Percentiles rank a stretch among this genome's conserved stretches.
phyloP scores from a whole-genome alignment of 179 eudicot genomes.

The Camellia oleifera region DNA sequence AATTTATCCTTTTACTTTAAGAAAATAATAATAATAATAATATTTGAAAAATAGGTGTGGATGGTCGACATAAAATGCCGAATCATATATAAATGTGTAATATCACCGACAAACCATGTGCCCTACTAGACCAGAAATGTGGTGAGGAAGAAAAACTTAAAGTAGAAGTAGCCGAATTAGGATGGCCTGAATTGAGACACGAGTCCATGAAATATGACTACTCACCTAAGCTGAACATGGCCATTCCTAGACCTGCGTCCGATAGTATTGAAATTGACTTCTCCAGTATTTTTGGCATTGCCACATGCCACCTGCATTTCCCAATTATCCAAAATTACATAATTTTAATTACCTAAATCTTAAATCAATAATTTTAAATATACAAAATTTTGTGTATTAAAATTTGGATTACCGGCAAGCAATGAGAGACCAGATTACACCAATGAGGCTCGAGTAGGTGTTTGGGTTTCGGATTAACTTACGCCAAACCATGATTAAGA shows the following conservation, averaged over 20 bases:
- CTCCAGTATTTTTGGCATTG: constrained; percentile 30
- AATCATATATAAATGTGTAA: too few species aligned
- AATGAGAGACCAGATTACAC: constrained; percentile 80
- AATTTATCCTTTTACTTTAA: too few species aligned
- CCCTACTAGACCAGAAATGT: not conserved
- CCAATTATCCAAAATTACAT: not conserved
- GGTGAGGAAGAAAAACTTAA: too few species aligned
- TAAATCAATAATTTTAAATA: not conserved
- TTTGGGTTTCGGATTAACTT: constrained; percentile 89
- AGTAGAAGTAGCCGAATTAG: too few species aligned
- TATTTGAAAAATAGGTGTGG: too few species aligned
- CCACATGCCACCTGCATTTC: constrained; percentile 31
- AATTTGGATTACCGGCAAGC: constrained; percentile 45
- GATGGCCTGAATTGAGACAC: not conserved
- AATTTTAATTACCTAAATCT: not conserved
- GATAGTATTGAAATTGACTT: constrained; percentile 36
- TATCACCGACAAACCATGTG: not conserved
- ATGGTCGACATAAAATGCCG: too few species aligned
- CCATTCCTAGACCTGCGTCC: constrained; percentile 43
- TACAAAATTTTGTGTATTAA: not conserved
- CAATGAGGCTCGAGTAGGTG: constrained; percentile 92
- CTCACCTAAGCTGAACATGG: constrained; percentile 42
- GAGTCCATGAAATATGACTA: not conserved
- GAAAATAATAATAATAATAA: too few species aligned
- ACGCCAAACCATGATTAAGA: constrained; percentile 94